These are phyloP conservation scores for Globisporangium polare DNA, from an alignment of 352 stramenopile species.

Conservation along the genomic window DNA sequence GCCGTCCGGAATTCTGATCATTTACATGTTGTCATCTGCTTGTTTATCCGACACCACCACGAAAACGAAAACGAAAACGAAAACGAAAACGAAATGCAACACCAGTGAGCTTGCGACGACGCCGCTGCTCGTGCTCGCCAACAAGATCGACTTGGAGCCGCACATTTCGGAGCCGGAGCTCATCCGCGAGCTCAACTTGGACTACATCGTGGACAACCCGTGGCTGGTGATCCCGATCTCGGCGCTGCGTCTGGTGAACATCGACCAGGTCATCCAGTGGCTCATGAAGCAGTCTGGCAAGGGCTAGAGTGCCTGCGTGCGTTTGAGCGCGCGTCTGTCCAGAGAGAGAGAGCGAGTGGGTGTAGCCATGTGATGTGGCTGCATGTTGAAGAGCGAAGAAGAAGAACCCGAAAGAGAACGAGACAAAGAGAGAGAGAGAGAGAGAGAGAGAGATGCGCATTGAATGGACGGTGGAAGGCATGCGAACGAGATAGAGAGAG, in stretches of 20 bases:
- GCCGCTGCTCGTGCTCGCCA: conserved; percentile 95
- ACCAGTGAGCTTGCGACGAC: conserved; percentile 85
- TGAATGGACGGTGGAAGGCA: background rate
- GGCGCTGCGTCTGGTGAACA: conserved; percentile 95
- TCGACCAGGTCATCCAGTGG: conserved; percentile 97
- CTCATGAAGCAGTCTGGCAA: conserved; percentile 94
- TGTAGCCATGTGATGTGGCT: no score
- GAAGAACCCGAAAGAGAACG: conserved; percentile 8
- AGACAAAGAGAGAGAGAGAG: background rate
- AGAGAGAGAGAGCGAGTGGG: no score
- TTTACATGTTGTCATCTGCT: conserved; percentile 1
- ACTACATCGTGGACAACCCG: conserved; percentile 98
- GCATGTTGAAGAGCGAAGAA: conserved; percentile 6
- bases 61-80: background rate
- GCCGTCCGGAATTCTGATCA: background rate
- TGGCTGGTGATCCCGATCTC: conserved; percentile 99
- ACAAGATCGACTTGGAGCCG: conserved; percentile 98
- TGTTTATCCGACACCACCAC: background rate
- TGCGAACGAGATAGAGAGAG: background rate
- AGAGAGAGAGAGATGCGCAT: conserved; percentile 3
- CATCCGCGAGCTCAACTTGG: conserved; percentile 95
- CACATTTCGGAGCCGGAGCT: conserved; percentile 89
- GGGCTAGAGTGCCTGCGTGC: conserved; percentile 37
- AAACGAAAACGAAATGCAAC: background rate
- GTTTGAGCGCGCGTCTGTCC: background rate